Percentiles rank a stretch among this genome's conserved stretches.
Conservation (phyloP, 2,329 filamentous ascomycete genomes). For the Ophiostoma sp. region DNA sequence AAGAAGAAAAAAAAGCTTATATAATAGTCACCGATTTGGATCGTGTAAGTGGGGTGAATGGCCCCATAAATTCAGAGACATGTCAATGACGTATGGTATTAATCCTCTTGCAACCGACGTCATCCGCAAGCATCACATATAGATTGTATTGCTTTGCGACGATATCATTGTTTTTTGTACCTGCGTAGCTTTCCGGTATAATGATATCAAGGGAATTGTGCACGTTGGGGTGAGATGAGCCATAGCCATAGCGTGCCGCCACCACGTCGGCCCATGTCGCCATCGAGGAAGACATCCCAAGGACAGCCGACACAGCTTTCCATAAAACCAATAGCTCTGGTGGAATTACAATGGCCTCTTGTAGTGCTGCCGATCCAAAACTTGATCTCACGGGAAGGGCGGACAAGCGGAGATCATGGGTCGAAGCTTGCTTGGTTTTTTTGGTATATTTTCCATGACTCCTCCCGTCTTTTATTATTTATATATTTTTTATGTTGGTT, state of each 20-base stretch:
- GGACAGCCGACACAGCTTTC: not conserved
- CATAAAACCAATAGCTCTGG: not conserved
- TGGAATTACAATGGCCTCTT: not conserved
- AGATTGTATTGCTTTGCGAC: not conserved
- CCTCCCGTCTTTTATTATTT: not conserved
- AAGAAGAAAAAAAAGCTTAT: not conserved
- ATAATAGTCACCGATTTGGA: not conserved
- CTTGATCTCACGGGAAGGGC: not conserved
- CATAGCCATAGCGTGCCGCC: not conserved
- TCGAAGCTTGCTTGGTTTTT: not conserved
- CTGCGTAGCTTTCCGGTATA: not conserved
- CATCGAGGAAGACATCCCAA: not conserved
- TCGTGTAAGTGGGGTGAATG: not conserved
- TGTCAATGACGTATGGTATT: constrained; percentile 1
- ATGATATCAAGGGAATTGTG: not conserved
- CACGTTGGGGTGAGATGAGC: not conserved
- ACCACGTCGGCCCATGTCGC: not conserved
- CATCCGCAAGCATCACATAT: constrained; percentile 1
- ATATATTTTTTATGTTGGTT: no score
- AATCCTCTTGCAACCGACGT: not conserved
- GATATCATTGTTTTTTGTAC: not conserved
- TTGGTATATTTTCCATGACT: not conserved
- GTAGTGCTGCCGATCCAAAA: not conserved
- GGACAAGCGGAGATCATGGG: not conserved
- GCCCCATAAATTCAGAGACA: not conserved